These are phyloP conservation scores for Lignosus rhinocerotis DNA, from an alignment of 1,284 basidiomycete species.

Conservation along the genomic window DNA sequence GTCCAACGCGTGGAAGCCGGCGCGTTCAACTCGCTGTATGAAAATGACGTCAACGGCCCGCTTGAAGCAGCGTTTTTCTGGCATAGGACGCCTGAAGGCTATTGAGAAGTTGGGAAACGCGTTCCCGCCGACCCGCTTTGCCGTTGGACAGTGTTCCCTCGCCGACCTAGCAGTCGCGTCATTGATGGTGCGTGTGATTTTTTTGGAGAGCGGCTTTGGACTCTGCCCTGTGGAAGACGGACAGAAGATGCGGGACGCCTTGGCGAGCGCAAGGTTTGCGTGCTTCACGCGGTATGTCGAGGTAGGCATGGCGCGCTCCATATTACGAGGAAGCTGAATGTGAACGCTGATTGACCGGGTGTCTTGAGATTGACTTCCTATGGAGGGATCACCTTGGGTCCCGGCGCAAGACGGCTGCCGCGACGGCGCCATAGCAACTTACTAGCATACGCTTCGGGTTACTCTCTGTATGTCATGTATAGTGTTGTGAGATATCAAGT, in stretches of 20 bases:
- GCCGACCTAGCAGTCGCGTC: slow-evolving; percentile 54
- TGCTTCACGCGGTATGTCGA: slow-evolving; percentile 33
- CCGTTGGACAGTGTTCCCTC: slow-evolving; percentile 43
- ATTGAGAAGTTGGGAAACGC: slow-evolving; percentile 35
- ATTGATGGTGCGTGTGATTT: slow-evolving; percentile 35
- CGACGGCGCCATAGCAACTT: too few relatives aligned
- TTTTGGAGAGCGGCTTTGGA: slow-evolving; percentile 33
- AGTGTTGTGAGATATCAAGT: too few relatives aligned
- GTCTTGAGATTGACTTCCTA: neutral
- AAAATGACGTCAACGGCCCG: slow-evolving; percentile 43
- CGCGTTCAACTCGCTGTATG: slow-evolving; percentile 38
- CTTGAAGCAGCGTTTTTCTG: slow-evolving; percentile 30
- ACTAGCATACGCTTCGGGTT: too few relatives aligned
- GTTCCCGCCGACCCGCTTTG: slow-evolving; percentile 34
- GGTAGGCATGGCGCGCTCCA: slow-evolving; percentile 25
- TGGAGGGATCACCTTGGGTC: too few relatives aligned
- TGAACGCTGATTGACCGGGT: neutral
- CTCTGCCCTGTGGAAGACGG: slow-evolving; percentile 33
- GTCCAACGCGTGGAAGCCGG: slow-evolving; percentile 12
- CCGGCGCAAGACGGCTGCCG: too few relatives aligned
- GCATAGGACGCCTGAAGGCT: slow-evolving; percentile 39
- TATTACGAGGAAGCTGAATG: neutral
- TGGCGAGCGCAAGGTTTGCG: slow-evolving; percentile 32
- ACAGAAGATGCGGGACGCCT: slow-evolving; percentile 27
- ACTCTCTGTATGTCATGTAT: too few relatives aligned